phyloP scores from a whole-genome alignment of 2,329 filamentous ascomycete genomes.

The Cadophora malorum region DNA sequence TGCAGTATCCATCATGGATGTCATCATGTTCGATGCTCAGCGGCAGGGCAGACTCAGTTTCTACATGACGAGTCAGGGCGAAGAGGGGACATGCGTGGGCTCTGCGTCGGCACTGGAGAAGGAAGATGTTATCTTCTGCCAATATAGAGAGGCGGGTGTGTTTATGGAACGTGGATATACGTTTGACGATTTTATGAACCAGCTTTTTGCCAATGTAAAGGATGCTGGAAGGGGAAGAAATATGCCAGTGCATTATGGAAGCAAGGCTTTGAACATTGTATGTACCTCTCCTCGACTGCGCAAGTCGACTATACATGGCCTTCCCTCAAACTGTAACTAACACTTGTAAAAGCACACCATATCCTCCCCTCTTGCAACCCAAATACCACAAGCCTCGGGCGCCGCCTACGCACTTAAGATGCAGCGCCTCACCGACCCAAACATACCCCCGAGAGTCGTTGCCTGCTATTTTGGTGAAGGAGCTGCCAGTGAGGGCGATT shows the following conservation, averaged over 20 bases:
- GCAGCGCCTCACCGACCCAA: conserved; percentile 75
- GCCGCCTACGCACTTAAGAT: conserved; percentile 89
- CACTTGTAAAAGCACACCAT: conserved; percentile 71
- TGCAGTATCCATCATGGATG: conserved; percentile 82
- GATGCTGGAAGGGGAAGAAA: conserved; percentile 85
- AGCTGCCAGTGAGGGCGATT: conserved; percentile 88
- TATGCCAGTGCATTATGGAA: conserved; percentile 98
- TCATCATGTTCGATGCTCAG: conserved; percentile 98
- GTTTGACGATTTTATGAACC: conserved; percentile 90
- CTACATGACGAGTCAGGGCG: conserved; percentile 76
- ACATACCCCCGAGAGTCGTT: conserved; percentile 70
- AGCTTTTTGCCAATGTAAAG: conserved; percentile 86
- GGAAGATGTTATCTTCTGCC: conserved; percentile 90
- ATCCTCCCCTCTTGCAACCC: conserved; percentile 83
- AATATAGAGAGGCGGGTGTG: conserved; percentile 93
- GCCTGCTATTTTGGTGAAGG: conserved; percentile 92
- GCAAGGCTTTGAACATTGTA: conserved; percentile 81
- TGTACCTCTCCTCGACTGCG: conserved; percentile 42
- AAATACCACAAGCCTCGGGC: conserved; percentile 86
- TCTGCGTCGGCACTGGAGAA: conserved; percentile 82
- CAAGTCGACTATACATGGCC: neutral
- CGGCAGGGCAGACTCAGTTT: conserved; percentile 71
- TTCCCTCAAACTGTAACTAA: neutral
- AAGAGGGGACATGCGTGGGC: conserved; percentile 88
- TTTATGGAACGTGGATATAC: conserved; percentile 89